Evolutionary conservation across 129 eudicot genomes (phyloP), one percentile per base, ranked within the genome.

Genomic region (Glebionis coronaria): DNA sequence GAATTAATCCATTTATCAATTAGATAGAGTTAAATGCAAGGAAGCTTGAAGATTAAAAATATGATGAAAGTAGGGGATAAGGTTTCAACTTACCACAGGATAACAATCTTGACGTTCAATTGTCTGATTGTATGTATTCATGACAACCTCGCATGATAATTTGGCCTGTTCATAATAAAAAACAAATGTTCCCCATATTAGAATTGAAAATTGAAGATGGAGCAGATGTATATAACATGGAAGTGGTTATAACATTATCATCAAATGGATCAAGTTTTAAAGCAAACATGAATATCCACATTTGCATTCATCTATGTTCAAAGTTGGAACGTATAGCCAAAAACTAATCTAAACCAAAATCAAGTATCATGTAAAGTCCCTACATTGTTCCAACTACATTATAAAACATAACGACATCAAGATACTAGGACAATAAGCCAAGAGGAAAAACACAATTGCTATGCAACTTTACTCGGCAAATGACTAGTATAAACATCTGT

Each of bases 31-130:
- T 70, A 66, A 70, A 64, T 56, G 74, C 29, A 56, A 29, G 74
- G 35, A 29, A 67, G 59, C 16, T 5, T 3, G 44, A 21, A 56
- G 29, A 73, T 57, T 12, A 14, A 19, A 29, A 29, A 40, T 42
- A 54, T 65, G 35, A 58, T 18, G 55, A 15, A 12, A 45, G 13
- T 27, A n/a, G 10, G 28, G 19, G 25, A 25, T 38, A 44, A 28
- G 25, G 61, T 63, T 46, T 59, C 21, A 16, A 12, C 69, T 80
- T 71, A 85, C 93, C 96, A 75, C 79, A 44, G 93, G 87, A 69
- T 78, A 87, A 81, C 97, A 91, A 68, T 77, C 85, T 70, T 87
- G 96, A 31, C 79, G 93, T 16, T 55, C 66, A 23, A 91, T 79
- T 64, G 81, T 81, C 60, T 81, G 78, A 63, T 82, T 76, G 44